Conservation (phyloP, 1,284 basidiomycete genomes). For the Lignosus rhinocerotis region DNA sequence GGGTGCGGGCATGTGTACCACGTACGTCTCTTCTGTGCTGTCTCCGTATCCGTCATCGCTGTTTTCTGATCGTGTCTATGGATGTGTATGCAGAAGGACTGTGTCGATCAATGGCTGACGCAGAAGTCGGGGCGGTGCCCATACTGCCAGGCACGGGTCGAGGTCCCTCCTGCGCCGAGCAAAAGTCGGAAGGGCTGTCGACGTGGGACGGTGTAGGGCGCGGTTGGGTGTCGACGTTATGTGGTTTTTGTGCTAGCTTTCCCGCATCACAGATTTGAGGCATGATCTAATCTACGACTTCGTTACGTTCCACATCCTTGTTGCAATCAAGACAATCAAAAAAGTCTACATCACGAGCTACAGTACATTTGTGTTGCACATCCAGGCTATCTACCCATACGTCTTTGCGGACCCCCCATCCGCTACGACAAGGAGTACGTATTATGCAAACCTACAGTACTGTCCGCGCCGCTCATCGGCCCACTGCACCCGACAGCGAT, state of each 20-base stretch:
- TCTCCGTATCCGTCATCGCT: neutral
- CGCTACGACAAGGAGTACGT: slow-evolving; percentile 25
- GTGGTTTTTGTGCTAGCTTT: no score
- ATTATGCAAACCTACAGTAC: slow-evolving; percentile 79
- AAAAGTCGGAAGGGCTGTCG: neutral
- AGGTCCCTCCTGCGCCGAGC: slow-evolving; percentile 16
- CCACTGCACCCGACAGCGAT: slow-evolving; percentile 36
- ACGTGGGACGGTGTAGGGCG: neutral
- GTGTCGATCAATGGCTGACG: slow-evolving; percentile 70
- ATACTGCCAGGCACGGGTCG: slow-evolving; percentile 59
- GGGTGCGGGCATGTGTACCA: slow-evolving; percentile 79
- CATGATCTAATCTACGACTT: no score
- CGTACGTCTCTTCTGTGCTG: slow-evolving; percentile 42
- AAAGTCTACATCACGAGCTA: no score
- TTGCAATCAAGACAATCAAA: no score
- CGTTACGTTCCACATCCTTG: no score
- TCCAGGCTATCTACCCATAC: neutral
- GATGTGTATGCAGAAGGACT: slow-evolving; percentile 55
- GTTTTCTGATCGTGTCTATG: slow-evolving; percentile 35
- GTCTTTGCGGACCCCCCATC: neutral
- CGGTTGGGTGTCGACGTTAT: neutral
- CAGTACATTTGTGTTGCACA: no score
- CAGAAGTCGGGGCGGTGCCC: slow-evolving; percentile 76
- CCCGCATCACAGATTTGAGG: no score
- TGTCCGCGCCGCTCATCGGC: slow-evolving; percentile 60